Base-by-base conservation (phyloP, 352 stramenopile species). In the Thalassiosira exigua region DNA sequence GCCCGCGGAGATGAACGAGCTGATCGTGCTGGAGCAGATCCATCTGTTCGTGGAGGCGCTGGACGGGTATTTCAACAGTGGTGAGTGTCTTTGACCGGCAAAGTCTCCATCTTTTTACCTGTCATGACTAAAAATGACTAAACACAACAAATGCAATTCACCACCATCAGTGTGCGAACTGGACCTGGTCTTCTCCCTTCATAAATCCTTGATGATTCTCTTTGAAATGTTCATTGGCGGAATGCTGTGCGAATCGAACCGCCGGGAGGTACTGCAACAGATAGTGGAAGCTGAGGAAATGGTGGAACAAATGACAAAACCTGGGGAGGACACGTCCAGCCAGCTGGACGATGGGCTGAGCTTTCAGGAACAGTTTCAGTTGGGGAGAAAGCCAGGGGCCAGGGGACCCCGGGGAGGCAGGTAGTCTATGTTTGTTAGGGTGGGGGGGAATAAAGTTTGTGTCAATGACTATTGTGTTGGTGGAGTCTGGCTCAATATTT, bases 41-140 rank as follows among this genome's bases (percentile, higher is more conserved):
- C 97, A 99, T 85, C 90, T 98, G 57, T 99, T 98, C 83, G 97
- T 99, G 48, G 97, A 99, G 90, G 95, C 98, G 60, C 91, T 99
- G 39, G 97, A 99, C 81, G 95, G 95, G 65, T 98, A 99, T 90
- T 99, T 98, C 62, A 93, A 93, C 78, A 91, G 90, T 88, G 95
- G 85, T 91, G 76, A 86, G 83, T 87, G 22, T 14, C 57, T 36
- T 65, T 36, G 17, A 22, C 19, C 41, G 2, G 17, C 1, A 27
- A 27, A 50, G 19, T 44, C 54, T 24, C 21, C n/a, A n/a, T n/a
- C n/a, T 30, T 42, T 33, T 69, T 51, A 36, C 21, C 11, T n/a
- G n/a, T n/a, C n/a, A n/a, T n/a, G n/a, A n/a, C n/a, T n/a, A n/a
- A n/a, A n/a, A n/a, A n/a, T n/a, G n/a, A n/a, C n/a, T n/a, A n/a